phyloP scores from a whole-genome alignment of 116 monocot genomes.

The Iris pallida region DNA sequence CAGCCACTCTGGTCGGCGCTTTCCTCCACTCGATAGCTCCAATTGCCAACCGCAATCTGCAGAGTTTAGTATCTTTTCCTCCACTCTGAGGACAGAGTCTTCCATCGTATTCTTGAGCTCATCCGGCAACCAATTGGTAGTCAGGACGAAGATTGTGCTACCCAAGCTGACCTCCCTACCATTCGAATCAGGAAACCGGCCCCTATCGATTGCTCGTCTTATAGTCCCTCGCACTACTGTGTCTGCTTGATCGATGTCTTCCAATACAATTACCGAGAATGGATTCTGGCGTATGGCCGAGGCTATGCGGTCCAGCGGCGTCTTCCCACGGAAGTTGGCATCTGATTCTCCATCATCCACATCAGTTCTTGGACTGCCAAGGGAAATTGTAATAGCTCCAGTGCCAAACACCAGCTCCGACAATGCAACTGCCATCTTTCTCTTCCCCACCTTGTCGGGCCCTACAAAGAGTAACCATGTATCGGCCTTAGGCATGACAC shows the following conservation, averaged over 20 bases:
- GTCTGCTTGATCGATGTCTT: slow-evolving; percentile 47
- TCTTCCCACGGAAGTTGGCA: slow-evolving; percentile 36
- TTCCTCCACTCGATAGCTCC: slow-evolving; percentile 33
- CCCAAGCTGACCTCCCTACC: slow-evolving; percentile 54
- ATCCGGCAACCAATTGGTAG: slow-evolving; percentile 33
- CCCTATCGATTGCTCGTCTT: slow-evolving; percentile 44
- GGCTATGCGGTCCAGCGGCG: slow-evolving; percentile 34
- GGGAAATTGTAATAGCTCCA: slow-evolving; percentile 17
- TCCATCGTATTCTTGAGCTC: slow-evolving; percentile 20
- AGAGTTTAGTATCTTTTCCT: slow-evolving; percentile 29
- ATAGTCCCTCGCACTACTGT: slow-evolving; percentile 22
- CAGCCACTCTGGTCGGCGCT: slow-evolving; percentile 28
- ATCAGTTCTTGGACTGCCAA: background rate
- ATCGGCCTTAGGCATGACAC: slow-evolving; percentile 29
- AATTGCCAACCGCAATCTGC: slow-evolving; percentile 19
- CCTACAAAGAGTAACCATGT: slow-evolving; percentile 84
- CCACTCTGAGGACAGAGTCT: slow-evolving; percentile 11
- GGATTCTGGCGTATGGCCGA: slow-evolving; percentile 50
- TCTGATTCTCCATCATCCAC: slow-evolving; percentile 15
- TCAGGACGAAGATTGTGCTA: slow-evolving; percentile 37
- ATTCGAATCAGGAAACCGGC: slow-evolving; percentile 46
- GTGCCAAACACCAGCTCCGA: slow-evolving; percentile 42
- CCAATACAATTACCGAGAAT: slow-evolving; percentile 48
- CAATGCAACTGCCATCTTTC: slow-evolving; percentile 52
- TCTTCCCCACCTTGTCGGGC: slow-evolving; percentile 54